Conservation (phyloP, 345 rosid genomes). For the Gossypium turneri region DNA sequence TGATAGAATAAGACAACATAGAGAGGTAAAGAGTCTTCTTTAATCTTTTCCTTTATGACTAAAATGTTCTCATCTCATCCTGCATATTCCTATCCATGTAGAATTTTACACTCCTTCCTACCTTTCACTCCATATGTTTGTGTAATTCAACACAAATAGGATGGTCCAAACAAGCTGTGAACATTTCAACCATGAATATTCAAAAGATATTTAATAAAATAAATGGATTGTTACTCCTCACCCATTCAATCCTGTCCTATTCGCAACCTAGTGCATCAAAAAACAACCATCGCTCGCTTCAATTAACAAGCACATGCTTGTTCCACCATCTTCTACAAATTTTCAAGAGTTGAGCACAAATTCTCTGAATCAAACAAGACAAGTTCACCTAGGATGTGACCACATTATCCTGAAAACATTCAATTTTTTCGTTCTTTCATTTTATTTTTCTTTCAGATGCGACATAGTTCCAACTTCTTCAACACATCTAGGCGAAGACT, state of each 20-base stretch:
- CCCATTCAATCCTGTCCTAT: not conserved
- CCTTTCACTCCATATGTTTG: not conserved
- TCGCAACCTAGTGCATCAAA: not conserved
- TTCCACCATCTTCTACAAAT: not conserved
- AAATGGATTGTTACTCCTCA: not conserved
- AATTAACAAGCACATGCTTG: not conserved
- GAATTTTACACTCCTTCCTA: not conserved
- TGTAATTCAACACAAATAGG: not conserved
- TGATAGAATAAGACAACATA: not conserved
- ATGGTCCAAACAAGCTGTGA: not conserved
- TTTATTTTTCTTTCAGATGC: not conserved
- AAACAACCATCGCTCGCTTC: not conserved
- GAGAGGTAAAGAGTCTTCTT: not conserved
- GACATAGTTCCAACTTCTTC: not conserved
- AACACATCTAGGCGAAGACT: constrained; percentile 3
- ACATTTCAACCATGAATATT: not conserved
- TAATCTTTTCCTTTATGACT: not conserved
- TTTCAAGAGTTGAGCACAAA: not conserved
- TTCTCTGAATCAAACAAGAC: not conserved
- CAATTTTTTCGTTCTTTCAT: not conserved
- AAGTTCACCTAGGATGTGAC: not conserved
- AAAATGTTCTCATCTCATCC: not conserved
- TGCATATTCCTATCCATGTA: not conserved
- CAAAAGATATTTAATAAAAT: not conserved
- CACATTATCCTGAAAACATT: constrained; percentile 1